A percentile compares a stretch with the other conserved stretches of the same genome.
Conservation (phyloP, 768 basidiomycete species). For the Hortiboletus campestris region DNA sequence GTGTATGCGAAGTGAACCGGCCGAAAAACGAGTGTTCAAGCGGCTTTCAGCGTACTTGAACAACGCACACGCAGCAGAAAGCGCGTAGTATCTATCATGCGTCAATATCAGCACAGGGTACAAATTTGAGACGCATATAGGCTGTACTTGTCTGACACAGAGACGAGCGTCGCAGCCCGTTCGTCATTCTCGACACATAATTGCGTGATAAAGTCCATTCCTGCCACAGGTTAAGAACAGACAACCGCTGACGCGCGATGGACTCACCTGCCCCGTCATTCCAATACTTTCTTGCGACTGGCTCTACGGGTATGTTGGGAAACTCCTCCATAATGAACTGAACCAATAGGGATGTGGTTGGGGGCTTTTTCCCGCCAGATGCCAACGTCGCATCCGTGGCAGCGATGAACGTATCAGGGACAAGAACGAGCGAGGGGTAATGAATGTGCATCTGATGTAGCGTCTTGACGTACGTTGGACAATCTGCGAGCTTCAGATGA, state of each 20-base stretch:
- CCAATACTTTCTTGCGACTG: slow-evolving; percentile 80
- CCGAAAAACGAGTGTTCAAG: slow-evolving; percentile 68
- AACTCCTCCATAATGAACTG: slow-evolving; percentile 75
- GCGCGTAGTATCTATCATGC: slow-evolving; percentile 72
- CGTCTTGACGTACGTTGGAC: slow-evolving; percentile 86
- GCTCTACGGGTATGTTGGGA: slow-evolving; percentile 61
- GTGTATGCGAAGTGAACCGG: slow-evolving; percentile 67
- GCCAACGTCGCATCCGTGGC: slow-evolving; percentile 48
- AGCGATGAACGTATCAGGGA: slow-evolving; percentile 80
- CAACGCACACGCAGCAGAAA: slow-evolving; percentile 81
- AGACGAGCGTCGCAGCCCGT: slow-evolving; percentile 73
- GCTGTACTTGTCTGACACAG: slow-evolving; percentile 72
- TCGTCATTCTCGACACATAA: slow-evolving; percentile 81
- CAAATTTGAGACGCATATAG: slow-evolving; percentile 33
- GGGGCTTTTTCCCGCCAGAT: slow-evolving; percentile 43
- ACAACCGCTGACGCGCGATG: neutral
- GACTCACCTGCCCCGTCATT: slow-evolving; percentile 70
- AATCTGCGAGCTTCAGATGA: slow-evolving; percentile 66
- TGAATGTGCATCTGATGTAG: slow-evolving; percentile 83
- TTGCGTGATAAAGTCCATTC: slow-evolving; percentile 75
- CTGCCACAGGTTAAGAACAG: slow-evolving; percentile 34
- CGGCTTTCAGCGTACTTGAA: slow-evolving; percentile 80
- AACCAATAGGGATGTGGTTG: slow-evolving; percentile 60
- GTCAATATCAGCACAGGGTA: slow-evolving; percentile 5
- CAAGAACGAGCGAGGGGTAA: slow-evolving; percentile 64